Conservation (phyloP, 2,329 filamentous ascomycete species). For the Harringtonia aguacate region DNA sequence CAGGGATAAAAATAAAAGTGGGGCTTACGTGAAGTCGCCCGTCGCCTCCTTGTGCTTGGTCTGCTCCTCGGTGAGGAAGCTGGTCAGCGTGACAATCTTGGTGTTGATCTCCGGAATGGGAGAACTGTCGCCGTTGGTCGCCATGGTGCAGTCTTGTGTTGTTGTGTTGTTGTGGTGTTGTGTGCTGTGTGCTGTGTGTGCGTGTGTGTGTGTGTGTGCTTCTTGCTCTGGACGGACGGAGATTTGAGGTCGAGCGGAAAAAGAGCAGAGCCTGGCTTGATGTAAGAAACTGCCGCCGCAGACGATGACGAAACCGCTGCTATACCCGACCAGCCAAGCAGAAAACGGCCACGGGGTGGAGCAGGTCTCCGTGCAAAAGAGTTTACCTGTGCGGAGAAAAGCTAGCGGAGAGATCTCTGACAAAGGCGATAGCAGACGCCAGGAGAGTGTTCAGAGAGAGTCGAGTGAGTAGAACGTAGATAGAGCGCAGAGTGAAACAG, state of each 20-base stretch:
- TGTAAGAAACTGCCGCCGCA: too few relatives aligned
- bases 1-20: background rate
- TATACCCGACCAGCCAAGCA: slow-evolving; percentile 8
- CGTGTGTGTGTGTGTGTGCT: too few relatives aligned
- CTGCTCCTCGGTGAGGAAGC: slow-evolving; percentile 95
- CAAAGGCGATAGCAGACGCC: too few relatives aligned
- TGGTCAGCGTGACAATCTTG: slow-evolving; percentile 88
- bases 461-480: too few relatives aligned
- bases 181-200: too few relatives aligned
- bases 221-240: too few relatives aligned
- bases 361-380: background rate
- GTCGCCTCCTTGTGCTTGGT: slow-evolving; percentile 86
- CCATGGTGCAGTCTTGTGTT: slow-evolving; percentile 14
- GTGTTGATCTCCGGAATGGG: slow-evolving; percentile 74
- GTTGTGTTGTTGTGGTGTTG: too few relatives aligned
- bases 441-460: too few relatives aligned
- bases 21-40: slow-evolving; percentile 88
- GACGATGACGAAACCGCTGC: background rate
- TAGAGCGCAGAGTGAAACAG: too few relatives aligned
- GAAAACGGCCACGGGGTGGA: slow-evolving; percentile 7
- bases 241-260: too few relatives aligned
- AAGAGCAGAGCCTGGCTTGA: background rate
- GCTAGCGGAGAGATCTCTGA: slow-evolving; percentile 3
- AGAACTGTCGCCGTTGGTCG: slow-evolving; percentile 24
- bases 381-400: slow-evolving; percentile 7